Evolutionary conservation across 345 rosid genomes (phyloP), one percentile per base, ranked within the genome.

Genomic region (Euphorbia pulcherrima): DNA sequence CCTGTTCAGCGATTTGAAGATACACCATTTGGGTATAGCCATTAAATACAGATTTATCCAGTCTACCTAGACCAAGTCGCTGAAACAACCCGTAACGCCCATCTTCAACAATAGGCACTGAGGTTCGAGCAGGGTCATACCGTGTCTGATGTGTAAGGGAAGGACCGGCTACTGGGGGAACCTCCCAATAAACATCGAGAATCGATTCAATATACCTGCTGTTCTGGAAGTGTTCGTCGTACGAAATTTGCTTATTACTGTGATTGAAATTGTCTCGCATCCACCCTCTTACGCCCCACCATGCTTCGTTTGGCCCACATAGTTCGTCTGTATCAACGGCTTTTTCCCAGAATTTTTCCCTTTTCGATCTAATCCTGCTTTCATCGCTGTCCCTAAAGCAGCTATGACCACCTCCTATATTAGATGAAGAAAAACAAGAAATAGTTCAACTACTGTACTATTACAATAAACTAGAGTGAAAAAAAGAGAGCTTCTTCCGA

Each of bases 11-110:
- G 77, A 89, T 81, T 81, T 91, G 77, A 76, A 91, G 67, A 78
- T 94, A 91, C 24, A 88, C 97, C 99, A 94, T 94, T 82, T 94
- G 99, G 27, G 99, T 94, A 65, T 94, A 94, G 20, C 97, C 99
- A 73, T 89, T 94, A 78, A 91, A 91, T 71, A 94, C 90, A 50
- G 95, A 89, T 47, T 72, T 79, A 55, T 91, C 92, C 0, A 89
- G 82, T 67, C 87, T 82, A 72, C 83, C 80, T 64, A 94, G 82
- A 57, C 97, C 97, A 8, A 94, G 79, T 24, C 87, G 78, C 76
- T 89, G 88, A 75, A 89, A 91, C 81, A 87, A 73, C 59, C 92
- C 84, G 76, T 76, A 81, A 13, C 79, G 88, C 23, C 97, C 97
- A 79, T 94, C 99, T 82, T 90, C 97, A 48, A 94, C 97, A 11